phyloP scores from a whole-genome alignment of 495 filamentous ascomycete species.

The Tuber calosporum region DNA sequence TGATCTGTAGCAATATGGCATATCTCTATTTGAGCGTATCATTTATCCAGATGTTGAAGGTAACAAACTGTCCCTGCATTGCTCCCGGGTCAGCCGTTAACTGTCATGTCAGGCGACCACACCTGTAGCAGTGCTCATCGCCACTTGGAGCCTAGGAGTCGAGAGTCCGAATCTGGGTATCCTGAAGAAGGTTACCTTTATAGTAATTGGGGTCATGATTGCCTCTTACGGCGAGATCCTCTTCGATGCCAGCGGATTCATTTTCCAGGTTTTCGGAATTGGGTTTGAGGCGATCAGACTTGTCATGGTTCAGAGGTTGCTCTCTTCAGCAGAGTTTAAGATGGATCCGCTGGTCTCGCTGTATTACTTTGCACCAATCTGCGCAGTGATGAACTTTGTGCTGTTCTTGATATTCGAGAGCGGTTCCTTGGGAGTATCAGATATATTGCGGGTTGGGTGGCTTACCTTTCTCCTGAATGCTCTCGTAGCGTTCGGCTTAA shows the following conservation, averaged over 20 bases:
- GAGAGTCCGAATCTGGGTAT: slow-evolving; percentile 54
- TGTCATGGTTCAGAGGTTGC: slow-evolving; percentile 66
- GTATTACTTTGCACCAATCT: slow-evolving; percentile 79
- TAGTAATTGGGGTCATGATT: slow-evolving; percentile 65
- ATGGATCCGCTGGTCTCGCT: slow-evolving; percentile 80
- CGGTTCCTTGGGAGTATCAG: slow-evolving; percentile 48
- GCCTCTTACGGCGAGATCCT: slow-evolving; percentile 70
- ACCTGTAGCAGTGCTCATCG: slow-evolving; percentile 77
- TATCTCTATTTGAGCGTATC: slow-evolving; percentile 87
- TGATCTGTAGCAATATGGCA: slow-evolving; percentile 90
- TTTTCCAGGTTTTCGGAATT: slow-evolving; percentile 64
- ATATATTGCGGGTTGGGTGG: slow-evolving; percentile 53
- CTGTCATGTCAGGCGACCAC: slow-evolving; percentile 63
- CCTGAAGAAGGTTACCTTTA: slow-evolving; percentile 62
- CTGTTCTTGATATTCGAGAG: slow-evolving; percentile 58
- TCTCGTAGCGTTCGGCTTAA: slow-evolving; percentile 65
- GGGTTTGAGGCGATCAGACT: slow-evolving; percentile 69
- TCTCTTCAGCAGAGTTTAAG: slow-evolving; percentile 55
- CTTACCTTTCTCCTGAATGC: slow-evolving; percentile 59
- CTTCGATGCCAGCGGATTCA: slow-evolving; percentile 61
- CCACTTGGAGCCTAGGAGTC: slow-evolving; percentile 58
- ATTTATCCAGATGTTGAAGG: slow-evolving; percentile 98
- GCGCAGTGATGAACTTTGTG: slow-evolving; percentile 65
- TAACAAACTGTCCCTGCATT: slow-evolving; percentile 36
- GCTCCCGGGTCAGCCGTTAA: slow-evolving; percentile 39